Base-by-base conservation (phyloP, 805 yeast genomes). In the Komagataella pseudopastoris region DNA sequence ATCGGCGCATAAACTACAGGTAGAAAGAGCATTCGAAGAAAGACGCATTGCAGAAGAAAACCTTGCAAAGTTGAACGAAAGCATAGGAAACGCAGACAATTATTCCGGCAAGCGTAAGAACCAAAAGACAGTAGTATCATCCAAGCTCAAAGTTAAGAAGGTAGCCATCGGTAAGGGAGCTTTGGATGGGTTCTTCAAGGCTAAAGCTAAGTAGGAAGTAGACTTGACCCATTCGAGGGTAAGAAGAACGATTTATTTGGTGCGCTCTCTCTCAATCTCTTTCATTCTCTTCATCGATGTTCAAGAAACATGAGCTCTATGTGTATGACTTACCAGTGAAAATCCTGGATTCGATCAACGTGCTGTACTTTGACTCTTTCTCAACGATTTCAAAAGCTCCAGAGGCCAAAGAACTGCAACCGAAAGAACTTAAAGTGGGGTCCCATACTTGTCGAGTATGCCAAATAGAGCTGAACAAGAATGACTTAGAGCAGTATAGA, bases 91-190 rank as follows among this genome's bases (percentile, higher is more conserved):
- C 39, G 44, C 56, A 47, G 48, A 56, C 53, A 48, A 54, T 56
- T 53, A 51, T 24, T 20, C 45, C 45, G 55, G 46, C 53, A 55
- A 44, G 61, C 62, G 49, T 56, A 60, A 39, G 58, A 56, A 53
- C 53, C 50, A 43, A 57, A 65, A 46, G 50, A 63, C 23, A 51
- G 54, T 47, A 56, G 63, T 51, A 61, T 53, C 59, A 3, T 57
- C 58, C 0, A 65, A 59, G 47, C 72, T 67, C 58, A 66, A 63
- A 48, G 63, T 57, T 8, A 64, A 63, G 24, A 72, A 70, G 53
- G 79, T 78, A 2, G 78, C 77, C 1, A 69, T 70, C 1, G 83
- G 83, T 1, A 77, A 70, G 56, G 89, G 93, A 1, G 87, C 88
- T 1, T 66, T 85, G 23, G 91, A 85, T 59, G 75, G 78, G 51